phyloP scores from a whole-genome alignment of 352 stramenopile species.

The Halophytophthora batemanensis region DNA sequence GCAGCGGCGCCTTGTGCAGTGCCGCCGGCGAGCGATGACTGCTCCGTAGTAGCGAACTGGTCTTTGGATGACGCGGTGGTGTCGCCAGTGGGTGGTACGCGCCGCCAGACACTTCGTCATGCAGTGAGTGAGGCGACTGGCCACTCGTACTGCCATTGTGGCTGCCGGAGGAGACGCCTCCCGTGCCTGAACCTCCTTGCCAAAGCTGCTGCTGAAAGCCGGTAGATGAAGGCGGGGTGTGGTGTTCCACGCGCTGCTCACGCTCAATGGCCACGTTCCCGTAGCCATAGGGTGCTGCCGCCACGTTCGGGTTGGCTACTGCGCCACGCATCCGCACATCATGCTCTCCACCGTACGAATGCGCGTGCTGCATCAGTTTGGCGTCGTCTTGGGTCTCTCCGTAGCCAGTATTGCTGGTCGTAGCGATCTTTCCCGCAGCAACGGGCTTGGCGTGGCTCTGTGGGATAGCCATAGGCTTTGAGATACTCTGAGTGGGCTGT shows the following conservation, averaged over 20 bases:
- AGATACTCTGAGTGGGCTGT: conserved; percentile 41
- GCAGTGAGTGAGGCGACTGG: conserved; percentile 28
- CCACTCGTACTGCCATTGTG: conserved; percentile 26
- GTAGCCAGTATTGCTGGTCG: conserved; percentile 8
- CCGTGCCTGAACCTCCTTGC: too few species aligned
- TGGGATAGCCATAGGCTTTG: conserved; percentile 81
- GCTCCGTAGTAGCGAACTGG: conserved; percentile 40
- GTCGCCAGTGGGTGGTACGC: conserved; percentile 53
- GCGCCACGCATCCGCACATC: conserved; percentile 43
- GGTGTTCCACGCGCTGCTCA: conserved; percentile 24
- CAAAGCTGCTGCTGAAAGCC: conserved; percentile 35
- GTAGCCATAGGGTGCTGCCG: conserved; percentile 69
- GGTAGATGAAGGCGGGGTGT: conserved; percentile 23
- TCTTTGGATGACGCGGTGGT: conserved; percentile 66
- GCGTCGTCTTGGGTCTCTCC: conserved; percentile 16
- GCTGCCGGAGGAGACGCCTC: too few species aligned
- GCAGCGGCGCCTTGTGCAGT: conserved; percentile 14
- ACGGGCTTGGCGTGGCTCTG: conserved; percentile 37
- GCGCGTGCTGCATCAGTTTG: conserved; percentile 50
- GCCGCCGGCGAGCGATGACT: conserved; percentile 31
- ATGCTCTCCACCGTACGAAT: conserved; percentile 63
- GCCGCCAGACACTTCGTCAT: conserved; percentile 53
- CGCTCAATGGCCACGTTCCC: conserved; percentile 68
- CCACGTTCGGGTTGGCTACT: conserved; percentile 59
- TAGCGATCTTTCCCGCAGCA: conserved; percentile 31